phyloP scores from a whole-genome alignment of 192 early-diverging fungal species.

The Coemansia guatemalensis region DNA sequence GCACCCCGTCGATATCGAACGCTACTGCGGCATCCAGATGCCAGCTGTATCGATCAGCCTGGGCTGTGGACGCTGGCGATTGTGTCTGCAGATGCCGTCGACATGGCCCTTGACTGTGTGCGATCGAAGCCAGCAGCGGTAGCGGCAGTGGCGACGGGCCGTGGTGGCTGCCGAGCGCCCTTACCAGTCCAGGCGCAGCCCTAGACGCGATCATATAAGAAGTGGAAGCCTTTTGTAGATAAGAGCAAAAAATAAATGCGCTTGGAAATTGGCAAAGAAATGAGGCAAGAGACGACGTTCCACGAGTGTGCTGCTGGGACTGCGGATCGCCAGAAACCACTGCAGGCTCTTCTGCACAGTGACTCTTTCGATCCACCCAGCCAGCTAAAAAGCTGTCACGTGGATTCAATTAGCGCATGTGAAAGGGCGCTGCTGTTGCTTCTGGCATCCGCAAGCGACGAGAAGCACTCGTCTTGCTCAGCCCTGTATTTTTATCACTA shows the following conservation, averaged over 20 bases:
- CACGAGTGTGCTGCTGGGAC: neutral
- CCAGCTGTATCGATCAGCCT: constrained; percentile 12
- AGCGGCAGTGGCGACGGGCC: no score
- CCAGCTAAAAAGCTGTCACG: neutral
- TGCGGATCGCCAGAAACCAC: neutral
- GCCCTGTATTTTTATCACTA: neutral
- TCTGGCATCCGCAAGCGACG: neutral
- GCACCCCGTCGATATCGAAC: constrained; percentile 87
- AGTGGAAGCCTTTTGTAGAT: neutral
- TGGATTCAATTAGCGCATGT: neutral
- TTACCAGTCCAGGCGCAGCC: neutral
- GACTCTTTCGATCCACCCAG: neutral
- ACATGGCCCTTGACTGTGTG: neutral
- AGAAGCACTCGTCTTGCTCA: neutral
- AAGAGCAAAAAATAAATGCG: neutral
- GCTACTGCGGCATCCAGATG: constrained; percentile 52
- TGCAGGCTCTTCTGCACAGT: neutral
- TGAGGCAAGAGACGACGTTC: neutral
- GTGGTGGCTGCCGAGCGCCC: neutral
- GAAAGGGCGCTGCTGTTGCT: neutral
- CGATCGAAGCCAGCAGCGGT: neutral
- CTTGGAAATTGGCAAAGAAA: neutral
- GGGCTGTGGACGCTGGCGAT: constrained; percentile 1
- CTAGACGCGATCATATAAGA: neutral
- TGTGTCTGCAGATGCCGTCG: constrained; percentile 19